Evolutionary conservation across 2,329 filamentous ascomycete genomes (phyloP).

Genomic region (Aureobasidium vineae): DNA sequence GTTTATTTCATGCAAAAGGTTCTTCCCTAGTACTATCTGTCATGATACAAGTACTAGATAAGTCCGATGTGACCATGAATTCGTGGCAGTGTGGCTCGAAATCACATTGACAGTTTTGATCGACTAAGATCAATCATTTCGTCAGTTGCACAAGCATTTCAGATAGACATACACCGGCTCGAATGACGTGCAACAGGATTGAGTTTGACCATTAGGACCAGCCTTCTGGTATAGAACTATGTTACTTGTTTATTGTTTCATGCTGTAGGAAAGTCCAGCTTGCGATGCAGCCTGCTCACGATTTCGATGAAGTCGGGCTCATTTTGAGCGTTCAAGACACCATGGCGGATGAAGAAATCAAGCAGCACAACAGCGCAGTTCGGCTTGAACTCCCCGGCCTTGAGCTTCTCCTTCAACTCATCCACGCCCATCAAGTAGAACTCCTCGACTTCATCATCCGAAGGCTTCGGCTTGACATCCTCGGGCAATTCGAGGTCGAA

Average conservation of each 20-base stretch:
- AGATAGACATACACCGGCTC: too few relatives aligned
- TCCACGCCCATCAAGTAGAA: constrained; percentile 76
- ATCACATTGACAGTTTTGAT: background rate
- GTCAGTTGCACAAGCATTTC: background rate
- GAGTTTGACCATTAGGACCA: background rate
- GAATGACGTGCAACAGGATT: too few relatives aligned
- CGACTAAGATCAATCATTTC: background rate
- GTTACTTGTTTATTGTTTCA: background rate
- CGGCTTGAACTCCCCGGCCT: constrained; percentile 78
- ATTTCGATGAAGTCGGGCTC: constrained; percentile 79
- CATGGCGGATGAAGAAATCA: constrained; percentile 87
- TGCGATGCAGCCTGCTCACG: constrained; percentile 69
- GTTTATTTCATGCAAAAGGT: background rate
- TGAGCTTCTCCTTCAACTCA: constrained; percentile 70
- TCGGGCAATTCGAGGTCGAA: constrained; percentile 79
- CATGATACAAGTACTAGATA: background rate
- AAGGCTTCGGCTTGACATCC: constrained; percentile 68
- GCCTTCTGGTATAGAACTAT: background rate
- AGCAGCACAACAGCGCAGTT: constrained; percentile 83
- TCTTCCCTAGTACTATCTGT: background rate
- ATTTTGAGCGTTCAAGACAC: constrained; percentile 73
- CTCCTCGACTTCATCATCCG: constrained; percentile 84
- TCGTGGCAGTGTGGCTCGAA: background rate
- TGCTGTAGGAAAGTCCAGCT: constrained; percentile 67
- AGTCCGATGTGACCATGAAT: background rate